Conservation (phyloP, 1,284 basidiomycete species). For the Boletellus deceptivus region DNA sequence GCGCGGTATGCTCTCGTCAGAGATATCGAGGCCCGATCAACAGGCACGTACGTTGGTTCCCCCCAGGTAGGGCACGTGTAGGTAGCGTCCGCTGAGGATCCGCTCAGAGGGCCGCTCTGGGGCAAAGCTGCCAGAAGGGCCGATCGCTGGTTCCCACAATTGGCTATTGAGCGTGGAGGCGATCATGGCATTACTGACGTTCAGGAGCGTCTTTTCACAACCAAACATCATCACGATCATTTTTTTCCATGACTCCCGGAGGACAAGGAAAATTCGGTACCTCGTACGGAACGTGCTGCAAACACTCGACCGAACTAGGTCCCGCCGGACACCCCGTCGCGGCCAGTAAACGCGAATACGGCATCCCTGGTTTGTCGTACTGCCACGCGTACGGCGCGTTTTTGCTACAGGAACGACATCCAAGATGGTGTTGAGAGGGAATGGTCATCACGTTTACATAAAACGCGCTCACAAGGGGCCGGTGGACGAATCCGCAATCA, state of each 20-base stretch:
- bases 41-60: conserved; percentile 17
- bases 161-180: conserved; percentile 47
- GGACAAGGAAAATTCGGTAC: neutral
- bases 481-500: conserved; percentile 22
- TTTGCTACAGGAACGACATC: too few relatives aligned
- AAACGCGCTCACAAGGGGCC: conserved; percentile 38
- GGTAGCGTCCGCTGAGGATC: conserved; percentile 49
- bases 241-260: neutral
- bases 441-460: too few relatives aligned
- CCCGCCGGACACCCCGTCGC: conserved; percentile 47
- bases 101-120: conserved; percentile 46
- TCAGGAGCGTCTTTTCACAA: conserved; percentile 13
- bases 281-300: conserved; percentile 23
- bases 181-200: conserved; percentile 46
- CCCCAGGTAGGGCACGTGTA: conserved; percentile 52
- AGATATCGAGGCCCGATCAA: neutral
- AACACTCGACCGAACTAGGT: conserved; percentile 39
- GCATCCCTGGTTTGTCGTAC: conserved; percentile 55
- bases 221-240: neutral
- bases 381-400: conserved; percentile 50
- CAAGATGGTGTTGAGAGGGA: too few relatives aligned
- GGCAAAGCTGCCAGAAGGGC: conserved; percentile 51
- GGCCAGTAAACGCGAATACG: conserved; percentile 48
- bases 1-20: neutral
- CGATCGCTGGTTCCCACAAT: conserved; percentile 58